Base-by-base conservation (phyloP, 768 basidiomycete genomes). In the Filobasidium floriforme region DNA sequence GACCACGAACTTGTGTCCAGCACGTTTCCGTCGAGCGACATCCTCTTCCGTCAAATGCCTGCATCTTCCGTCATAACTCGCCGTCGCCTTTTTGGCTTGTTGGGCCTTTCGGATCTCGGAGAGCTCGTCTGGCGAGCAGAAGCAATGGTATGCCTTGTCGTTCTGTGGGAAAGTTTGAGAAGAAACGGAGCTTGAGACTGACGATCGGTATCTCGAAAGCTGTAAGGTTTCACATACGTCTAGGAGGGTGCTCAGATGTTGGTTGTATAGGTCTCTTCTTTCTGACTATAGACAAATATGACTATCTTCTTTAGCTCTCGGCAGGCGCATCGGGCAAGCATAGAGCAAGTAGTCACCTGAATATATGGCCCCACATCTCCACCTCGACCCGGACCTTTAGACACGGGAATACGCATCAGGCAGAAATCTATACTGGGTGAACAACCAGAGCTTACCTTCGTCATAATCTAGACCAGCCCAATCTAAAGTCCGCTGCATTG, bases 401-500 rank as follows among this genome's bases (percentile, higher is more conserved):
- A 24, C 4, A 70, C 0, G 41, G 10, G 19, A 40, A 2, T 12
- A 49, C 15, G 5, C 22, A 49, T 15, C 46, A 22, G 22, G 14
- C 18, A 49, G 46, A 18, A 2, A 49, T 15, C 46, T 14, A 12
- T 15, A 49, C 6, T 14, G 46, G 5, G 46, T 12, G 5, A 15
- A 49, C 14, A 22, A 4, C 24, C 19, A 0, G 51, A 32, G 76
- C 83, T 57, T 63, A 91, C 94, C 96, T 80, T 88, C 88, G 75
- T 98, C 94, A 76, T 89, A 94, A 9, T 89, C 83, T 26, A 99
- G 79, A 9, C 91, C 90, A 61, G 93, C 90, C 96, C 96, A 98
- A 18, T 85, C 84, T 64, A 99, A 79, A 3, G 88, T 87, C 19
- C 81, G 81, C 62, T 85, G 81, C 49, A 97, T 88, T 12, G 84